phyloP scores from a whole-genome alignment of 169 alveolate species.

The Plasmodium falciparum region DNA sequence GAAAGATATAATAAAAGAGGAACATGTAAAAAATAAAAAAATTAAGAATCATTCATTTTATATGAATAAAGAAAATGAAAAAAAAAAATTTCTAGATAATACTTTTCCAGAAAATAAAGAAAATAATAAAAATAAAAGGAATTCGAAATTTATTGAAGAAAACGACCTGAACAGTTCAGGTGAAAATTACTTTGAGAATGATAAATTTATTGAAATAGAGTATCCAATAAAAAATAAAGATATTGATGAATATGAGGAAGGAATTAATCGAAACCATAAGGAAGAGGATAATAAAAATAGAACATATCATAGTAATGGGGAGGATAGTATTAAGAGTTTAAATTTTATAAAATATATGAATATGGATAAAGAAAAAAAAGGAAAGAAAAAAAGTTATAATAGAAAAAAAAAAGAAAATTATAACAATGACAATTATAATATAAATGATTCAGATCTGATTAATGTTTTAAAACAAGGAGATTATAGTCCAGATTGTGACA shows the following conservation, averaged over 20 bases:
- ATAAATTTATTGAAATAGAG: conserved; percentile 31
- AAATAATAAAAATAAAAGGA: neutral
- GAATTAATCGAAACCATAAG: neutral
- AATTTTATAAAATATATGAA: conserved; percentile 2
- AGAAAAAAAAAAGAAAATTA: too few relatives aligned
- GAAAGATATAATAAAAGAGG: neutral
- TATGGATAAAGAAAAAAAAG: neutral
- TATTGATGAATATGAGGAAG: neutral
- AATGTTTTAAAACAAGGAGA: neutral
- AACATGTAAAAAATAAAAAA: conserved; percentile 1
- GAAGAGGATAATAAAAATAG: neutral
- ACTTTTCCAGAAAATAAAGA: neutral
- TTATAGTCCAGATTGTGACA: conserved; percentile 7
- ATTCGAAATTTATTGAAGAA: neutral
- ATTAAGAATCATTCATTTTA: too few relatives aligned
- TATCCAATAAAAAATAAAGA: conserved; percentile 15
- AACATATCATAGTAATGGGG: too few relatives aligned
- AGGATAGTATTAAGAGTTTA: neutral
- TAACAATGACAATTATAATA: neutral
- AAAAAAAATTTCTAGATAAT: conserved; percentile 8
- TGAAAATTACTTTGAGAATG: conserved; percentile 46
- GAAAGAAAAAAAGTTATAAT: neutral
- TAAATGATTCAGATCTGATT: conserved; percentile 18
- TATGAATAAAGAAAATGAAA: neutral
- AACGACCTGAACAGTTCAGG: conserved; percentile 1